Conservation (phyloP, 2,329 filamentous ascomycete genomes). For the Graphilbum ipis-grandicollis region DNA sequence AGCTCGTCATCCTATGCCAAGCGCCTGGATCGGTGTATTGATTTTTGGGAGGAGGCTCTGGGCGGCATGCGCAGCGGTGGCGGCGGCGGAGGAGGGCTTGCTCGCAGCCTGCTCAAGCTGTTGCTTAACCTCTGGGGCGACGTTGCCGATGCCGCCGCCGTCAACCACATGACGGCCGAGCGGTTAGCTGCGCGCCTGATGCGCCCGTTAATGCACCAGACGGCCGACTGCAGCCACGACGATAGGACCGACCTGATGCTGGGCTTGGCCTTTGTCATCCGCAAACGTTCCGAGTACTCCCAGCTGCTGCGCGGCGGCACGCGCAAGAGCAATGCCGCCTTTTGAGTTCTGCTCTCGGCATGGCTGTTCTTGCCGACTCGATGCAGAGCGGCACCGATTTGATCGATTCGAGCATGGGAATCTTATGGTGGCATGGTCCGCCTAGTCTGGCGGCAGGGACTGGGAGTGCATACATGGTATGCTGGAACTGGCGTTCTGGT, state of each 20-base stretch:
- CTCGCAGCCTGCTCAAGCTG: slow-evolving; percentile 22
- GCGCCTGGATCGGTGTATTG: slow-evolving; percentile 23
- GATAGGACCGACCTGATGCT: slow-evolving; percentile 24
- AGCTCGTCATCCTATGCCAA: slow-evolving; percentile 16
- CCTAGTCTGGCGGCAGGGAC: too few relatives aligned
- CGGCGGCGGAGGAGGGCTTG: too few relatives aligned
- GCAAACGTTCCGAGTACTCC: slow-evolving; percentile 23
- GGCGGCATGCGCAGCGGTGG: slow-evolving; percentile 19
- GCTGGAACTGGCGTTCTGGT: too few relatives aligned
- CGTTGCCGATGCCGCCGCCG: slow-evolving; percentile 19
- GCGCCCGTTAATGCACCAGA: slow-evolving; percentile 21
- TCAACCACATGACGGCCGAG: slow-evolving; percentile 26
- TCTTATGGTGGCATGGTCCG: too few relatives aligned
- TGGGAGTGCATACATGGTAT: too few relatives aligned
- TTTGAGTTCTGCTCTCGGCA: too few relatives aligned
- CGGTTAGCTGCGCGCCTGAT: slow-evolving; percentile 20
- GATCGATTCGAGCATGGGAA: too few relatives aligned
- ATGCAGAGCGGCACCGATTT: too few relatives aligned
- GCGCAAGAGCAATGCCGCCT: too few relatives aligned
- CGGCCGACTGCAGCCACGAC: slow-evolving; percentile 9
- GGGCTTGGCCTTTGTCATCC: slow-evolving; percentile 25
- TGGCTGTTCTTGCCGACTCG: too few relatives aligned
- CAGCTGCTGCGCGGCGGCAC: slow-evolving; percentile 14
- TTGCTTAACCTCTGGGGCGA: slow-evolving; percentile 26
- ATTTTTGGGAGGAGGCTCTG: slow-evolving; percentile 29